Evolutionary conservation across 768 basidiomycete genomes (phyloP).

Genomic region (Fistulinella prunicolor): DNA sequence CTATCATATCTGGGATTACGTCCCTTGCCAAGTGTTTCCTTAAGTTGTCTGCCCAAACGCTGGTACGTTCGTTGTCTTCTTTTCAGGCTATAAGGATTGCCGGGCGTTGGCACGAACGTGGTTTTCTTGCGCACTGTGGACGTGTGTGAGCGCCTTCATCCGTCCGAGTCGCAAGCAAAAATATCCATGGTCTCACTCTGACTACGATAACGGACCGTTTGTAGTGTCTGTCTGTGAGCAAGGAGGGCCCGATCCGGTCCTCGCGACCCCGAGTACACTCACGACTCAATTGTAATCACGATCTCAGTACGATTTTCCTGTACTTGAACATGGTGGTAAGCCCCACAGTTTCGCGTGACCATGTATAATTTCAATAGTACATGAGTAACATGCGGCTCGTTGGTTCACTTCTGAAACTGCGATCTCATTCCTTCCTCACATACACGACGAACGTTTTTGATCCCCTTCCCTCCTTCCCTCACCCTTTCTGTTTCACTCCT

Average conservation of each 20-base stretch:
- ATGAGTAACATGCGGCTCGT: no score
- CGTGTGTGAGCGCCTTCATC: no score
- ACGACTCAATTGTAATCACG: slow-evolving; percentile 42
- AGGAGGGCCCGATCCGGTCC: slow-evolving; percentile 54
- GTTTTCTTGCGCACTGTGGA: slow-evolving; percentile 56
- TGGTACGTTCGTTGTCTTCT: slow-evolving; percentile 37
- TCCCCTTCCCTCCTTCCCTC: no score
- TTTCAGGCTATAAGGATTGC: background rate
- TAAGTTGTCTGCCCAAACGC: slow-evolving; percentile 68
- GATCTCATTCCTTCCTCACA: background rate
- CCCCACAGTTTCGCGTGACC: background rate
- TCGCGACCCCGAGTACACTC: slow-evolving; percentile 74
- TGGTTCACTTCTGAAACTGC: no score
- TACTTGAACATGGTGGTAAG: slow-evolving; percentile 53
- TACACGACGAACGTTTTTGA: no score
- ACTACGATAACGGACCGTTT: slow-evolving; percentile 63
- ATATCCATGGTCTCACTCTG: no score
- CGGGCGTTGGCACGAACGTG: slow-evolving; percentile 44
- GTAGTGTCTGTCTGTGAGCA: slow-evolving; percentile 63
- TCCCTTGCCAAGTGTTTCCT: slow-evolving; percentile 65
- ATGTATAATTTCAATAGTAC: no score
- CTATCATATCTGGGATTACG: slow-evolving; percentile 78
- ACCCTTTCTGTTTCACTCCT: no score
- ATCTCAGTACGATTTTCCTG: slow-evolving; percentile 67
- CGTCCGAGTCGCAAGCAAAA: no score